These are phyloP conservation scores for Neurospora discreta DNA, from an alignment of 495 filamentous ascomycete species.

Conservation along the genomic window DNA sequence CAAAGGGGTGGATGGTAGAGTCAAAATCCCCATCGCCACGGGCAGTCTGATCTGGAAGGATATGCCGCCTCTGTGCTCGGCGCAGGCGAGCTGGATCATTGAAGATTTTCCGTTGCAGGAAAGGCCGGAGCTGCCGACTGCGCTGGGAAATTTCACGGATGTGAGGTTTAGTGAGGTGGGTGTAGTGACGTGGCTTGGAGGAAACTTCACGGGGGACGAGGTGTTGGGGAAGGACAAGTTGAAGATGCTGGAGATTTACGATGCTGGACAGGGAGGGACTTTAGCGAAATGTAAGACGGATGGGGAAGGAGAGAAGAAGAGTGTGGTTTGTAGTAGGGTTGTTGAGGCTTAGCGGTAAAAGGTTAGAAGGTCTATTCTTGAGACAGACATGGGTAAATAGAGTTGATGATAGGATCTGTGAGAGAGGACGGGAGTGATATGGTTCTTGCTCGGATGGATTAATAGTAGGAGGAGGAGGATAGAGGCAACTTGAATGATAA, in stretches of 20 bases:
- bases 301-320: background rate
- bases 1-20: background rate
- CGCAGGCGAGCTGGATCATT: constrained; percentile 15
- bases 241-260: constrained; percentile 11
- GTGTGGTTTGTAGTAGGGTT: background rate
- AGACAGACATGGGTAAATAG: background rate
- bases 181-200: background rate
- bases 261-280: constrained; percentile 15
- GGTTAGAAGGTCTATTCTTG: background rate
- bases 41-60: background rate
- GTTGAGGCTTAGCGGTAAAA: background rate
- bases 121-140: constrained; percentile 10
- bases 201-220: background rate
- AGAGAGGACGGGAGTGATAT: constrained; percentile 3
- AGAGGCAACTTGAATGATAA: background rate
- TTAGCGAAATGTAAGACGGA: constrained; percentile 14
- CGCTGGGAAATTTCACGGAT: constrained; percentile 15
- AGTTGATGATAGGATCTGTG: background rate
- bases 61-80: constrained; percentile 3
- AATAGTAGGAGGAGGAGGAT: background rate
- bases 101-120: constrained; percentile 18
- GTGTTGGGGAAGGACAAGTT: background rate
- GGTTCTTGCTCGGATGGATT: background rate
- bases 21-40: background rate
- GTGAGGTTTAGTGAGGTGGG: constrained; percentile 9